phyloP scores from a whole-genome alignment of 495 filamentous ascomycete species.

The Chaetomium fimeti region DNA sequence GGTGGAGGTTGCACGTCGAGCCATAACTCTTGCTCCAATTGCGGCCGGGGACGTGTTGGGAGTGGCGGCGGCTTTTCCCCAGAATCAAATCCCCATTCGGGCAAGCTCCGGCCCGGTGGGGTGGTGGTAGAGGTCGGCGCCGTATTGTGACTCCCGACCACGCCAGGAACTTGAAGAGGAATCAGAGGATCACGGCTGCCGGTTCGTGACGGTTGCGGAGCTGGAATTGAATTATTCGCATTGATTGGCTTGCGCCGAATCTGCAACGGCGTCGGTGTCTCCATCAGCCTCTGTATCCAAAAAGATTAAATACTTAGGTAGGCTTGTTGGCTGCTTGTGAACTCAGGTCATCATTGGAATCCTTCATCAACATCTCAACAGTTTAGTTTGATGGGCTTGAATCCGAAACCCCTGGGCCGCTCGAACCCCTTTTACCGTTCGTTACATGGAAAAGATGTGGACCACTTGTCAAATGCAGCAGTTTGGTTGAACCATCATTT shows the following conservation, averaged over 20 bases:
- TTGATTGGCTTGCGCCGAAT: slow-evolving; percentile 15
- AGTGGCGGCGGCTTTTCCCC: slow-evolving; percentile 16
- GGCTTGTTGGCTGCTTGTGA: too few species aligned
- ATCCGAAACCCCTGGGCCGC: too few species aligned
- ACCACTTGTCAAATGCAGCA: too few species aligned
- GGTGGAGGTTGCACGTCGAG: neutral
- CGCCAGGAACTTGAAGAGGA: too few species aligned
- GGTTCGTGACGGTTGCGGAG: neutral
- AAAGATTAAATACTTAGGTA: too few species aligned
- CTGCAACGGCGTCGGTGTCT: neutral
- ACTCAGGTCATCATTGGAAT: too few species aligned
- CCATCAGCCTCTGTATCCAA: neutral
- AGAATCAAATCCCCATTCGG: neutral
- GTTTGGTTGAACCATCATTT: too few species aligned
- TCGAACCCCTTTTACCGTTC: too few species aligned
- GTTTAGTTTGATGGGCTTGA: too few species aligned
- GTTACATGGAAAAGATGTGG: too few species aligned
- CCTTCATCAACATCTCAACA: too few species aligned
- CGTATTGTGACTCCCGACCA: too few species aligned
- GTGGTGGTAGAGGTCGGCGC: neutral
- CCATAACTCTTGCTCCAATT: neutral
- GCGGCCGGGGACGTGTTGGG: neutral
- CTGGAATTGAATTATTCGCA: neutral
- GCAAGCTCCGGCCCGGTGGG: neutral
- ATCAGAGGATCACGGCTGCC: neutral